These are phyloP conservation scores for Ceratocystis smalleyi DNA, from an alignment of 2,329 filamentous ascomycete species.

Conservation along the genomic window DNA sequence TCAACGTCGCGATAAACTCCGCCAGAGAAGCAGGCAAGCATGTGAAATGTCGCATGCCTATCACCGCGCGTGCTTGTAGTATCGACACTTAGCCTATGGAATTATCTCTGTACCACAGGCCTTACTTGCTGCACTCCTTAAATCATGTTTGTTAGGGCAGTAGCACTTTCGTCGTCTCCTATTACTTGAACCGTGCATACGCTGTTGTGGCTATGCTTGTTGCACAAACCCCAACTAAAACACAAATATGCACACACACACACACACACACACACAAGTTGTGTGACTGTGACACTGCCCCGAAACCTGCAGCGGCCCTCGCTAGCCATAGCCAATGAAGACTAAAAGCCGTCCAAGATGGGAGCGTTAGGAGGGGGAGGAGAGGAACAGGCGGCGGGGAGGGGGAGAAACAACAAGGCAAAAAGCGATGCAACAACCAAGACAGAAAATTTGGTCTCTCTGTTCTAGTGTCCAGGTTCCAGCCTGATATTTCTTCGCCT, in stretches of 20 bases:
- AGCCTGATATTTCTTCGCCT: not conserved
- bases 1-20: no score
- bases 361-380: not conserved
- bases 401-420: not conserved
- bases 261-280: no score
- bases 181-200: not conserved
- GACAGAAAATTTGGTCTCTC: not conserved
- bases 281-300: not conserved
- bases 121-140: no score
- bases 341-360: not conserved
- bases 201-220: constrained; percentile 1
- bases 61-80: no score
- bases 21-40: no score
- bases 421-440: not conserved
- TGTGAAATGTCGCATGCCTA: no score
- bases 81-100: no score
- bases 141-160: not conserved
- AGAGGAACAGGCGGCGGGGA: not conserved
- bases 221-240: not conserved
- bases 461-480: not conserved
- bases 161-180: not conserved
- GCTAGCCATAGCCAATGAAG: constrained; percentile 7
- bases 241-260: not conserved
- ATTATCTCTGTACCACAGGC: no score
- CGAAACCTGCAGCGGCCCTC: constrained; percentile 12